Percentiles rank a stretch among this genome's conserved stretches.
Evolutionary conservation across 2,329 filamentous ascomycete species (phyloP).

Genomic region (Colletotrichum falcatum): DNA sequence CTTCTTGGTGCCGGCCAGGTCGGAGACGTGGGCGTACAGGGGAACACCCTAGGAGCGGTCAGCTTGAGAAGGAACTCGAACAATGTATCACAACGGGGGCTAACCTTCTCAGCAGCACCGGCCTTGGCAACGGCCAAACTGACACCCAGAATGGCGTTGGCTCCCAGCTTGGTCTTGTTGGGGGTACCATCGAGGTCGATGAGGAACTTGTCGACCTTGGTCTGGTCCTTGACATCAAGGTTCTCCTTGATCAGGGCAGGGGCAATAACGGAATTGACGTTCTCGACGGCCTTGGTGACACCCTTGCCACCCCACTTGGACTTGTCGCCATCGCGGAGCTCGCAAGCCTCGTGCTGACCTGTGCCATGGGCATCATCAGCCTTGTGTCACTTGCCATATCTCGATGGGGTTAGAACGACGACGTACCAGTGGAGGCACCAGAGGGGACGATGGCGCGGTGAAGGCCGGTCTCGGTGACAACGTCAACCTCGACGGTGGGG

Average conservation of each 20-base stretch:
- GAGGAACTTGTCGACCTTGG: slow-evolving; percentile 85
- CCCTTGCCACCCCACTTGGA: slow-evolving; percentile 88
- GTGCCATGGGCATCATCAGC: slow-evolving; percentile 44
- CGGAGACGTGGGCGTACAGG: slow-evolving; percentile 88
- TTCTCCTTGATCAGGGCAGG: slow-evolving; percentile 85
- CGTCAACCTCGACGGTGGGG: slow-evolving; percentile 96
- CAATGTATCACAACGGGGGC: slow-evolving; percentile 15
- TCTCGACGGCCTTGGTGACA: slow-evolving; percentile 86
- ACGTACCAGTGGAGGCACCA: slow-evolving; percentile 87
- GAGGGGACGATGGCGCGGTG: slow-evolving; percentile 95
- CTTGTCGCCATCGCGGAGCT: slow-evolving; percentile 93
- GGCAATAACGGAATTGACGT: slow-evolving; percentile 85
- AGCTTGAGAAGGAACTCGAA: slow-evolving; percentile 2
- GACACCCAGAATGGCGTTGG: slow-evolving; percentile 90
- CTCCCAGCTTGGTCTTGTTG: slow-evolving; percentile 90
- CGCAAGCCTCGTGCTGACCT: slow-evolving; percentile 91
- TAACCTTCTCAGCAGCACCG: slow-evolving; percentile 85
- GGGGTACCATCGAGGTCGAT: slow-evolving; percentile 85
- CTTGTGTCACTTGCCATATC: slow-evolving; percentile 46
- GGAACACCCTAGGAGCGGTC: slow-evolving; percentile 71
- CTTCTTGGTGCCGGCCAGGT: slow-evolving; percentile 91
- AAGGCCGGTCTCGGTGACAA: slow-evolving; percentile 91
- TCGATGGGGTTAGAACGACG: slow-evolving; percentile 34
- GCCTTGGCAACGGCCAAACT: slow-evolving; percentile 88
- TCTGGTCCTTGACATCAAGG: slow-evolving; percentile 88